Percentiles rank a stretch among this genome's conserved stretches.
Conservation (phyloP, 2,329 filamentous ascomycete species). For the Cephalotrichum gorgonifer region DNA sequence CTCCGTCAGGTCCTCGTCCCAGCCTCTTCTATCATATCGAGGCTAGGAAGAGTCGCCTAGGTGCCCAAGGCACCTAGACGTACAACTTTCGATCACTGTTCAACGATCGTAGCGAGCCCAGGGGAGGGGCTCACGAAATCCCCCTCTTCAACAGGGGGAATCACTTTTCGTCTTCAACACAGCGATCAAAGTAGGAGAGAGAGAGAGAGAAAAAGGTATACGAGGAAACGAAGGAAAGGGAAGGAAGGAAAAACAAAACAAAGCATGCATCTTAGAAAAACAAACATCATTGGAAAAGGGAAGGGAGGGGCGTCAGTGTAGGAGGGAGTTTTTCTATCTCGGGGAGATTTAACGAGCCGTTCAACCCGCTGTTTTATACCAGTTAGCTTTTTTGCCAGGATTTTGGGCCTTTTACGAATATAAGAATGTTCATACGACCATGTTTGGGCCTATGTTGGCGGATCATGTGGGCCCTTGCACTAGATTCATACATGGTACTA, state of each 20-base stretch:
- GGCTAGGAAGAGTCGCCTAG: neutral
- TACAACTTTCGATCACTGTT: neutral
- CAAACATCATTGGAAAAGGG: slow-evolving; percentile 1
- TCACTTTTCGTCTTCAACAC: neutral
- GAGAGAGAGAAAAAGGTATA: neutral
- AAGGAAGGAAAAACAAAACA: neutral
- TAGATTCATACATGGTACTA: too few relatives aligned
- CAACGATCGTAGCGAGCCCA: neutral
- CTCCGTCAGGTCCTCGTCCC: neutral
- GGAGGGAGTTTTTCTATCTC: neutral
- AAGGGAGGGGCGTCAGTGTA: neutral
- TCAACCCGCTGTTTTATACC: slow-evolving; percentile 6
- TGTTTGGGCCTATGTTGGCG: too few relatives aligned
- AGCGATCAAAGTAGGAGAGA: neutral
- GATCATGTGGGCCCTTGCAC: too few relatives aligned
- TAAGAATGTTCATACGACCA: too few relatives aligned
- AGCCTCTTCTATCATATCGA: neutral
- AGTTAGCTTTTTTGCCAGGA: neutral
- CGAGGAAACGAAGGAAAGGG: too few relatives aligned
- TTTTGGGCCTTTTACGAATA: neutral
- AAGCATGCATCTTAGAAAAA: neutral
- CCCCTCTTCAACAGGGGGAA: slow-evolving; percentile 6
- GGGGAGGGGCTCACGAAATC: neutral
- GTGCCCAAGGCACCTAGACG: too few relatives aligned
- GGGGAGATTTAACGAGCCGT: slow-evolving; percentile 3